A percentile compares a stretch with the other conserved stretches of the same genome.
Evolutionary conservation across 495 filamentous ascomycete genomes (phyloP).

Genomic region (Trichoderma reesei): DNA sequence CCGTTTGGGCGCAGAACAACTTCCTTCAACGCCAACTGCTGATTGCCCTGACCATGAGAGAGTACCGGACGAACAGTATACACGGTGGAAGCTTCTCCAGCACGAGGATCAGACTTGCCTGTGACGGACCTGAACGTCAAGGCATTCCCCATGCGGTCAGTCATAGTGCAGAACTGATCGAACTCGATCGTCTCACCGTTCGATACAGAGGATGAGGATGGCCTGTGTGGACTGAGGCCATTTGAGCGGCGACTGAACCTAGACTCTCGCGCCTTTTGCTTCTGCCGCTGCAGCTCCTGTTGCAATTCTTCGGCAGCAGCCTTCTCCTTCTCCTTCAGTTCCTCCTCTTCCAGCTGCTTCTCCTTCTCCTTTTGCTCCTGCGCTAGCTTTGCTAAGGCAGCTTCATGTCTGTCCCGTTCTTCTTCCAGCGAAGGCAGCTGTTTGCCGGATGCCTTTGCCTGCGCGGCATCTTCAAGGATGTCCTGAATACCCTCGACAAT

Average conservation of each 20-base stretch:
- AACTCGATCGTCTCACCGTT: slow-evolving; percentile 45
- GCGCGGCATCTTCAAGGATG: slow-evolving; percentile 75
- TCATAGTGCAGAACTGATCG: slow-evolving; percentile 56
- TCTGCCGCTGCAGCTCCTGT: slow-evolving; percentile 60
- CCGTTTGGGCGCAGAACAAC: slow-evolving; percentile 45
- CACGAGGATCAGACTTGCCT: slow-evolving; percentile 47
- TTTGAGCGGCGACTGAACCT: slow-evolving; percentile 25
- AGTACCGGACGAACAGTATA: slow-evolving; percentile 61
- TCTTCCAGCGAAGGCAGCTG: slow-evolving; percentile 82
- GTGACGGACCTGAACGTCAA: slow-evolving; percentile 55
- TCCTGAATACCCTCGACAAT: slow-evolving; percentile 77
- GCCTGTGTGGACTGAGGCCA: slow-evolving; percentile 13
- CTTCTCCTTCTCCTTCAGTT: slow-evolving; percentile 63
- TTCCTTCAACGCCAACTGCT: slow-evolving; percentile 63
- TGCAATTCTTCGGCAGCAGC: slow-evolving; percentile 64
- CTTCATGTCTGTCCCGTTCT: slow-evolving; percentile 63
- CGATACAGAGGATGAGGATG: slow-evolving; percentile 19
- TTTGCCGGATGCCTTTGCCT: slow-evolving; percentile 57
- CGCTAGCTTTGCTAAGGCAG: slow-evolving; percentile 38
- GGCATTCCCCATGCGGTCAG: slow-evolving; percentile 44
- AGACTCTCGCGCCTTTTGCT: slow-evolving; percentile 47
- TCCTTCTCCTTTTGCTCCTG: slow-evolving; percentile 38
- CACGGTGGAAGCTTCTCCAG: slow-evolving; percentile 48
- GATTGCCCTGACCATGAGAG: slow-evolving; percentile 38
- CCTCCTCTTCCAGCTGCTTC: slow-evolving; percentile 42